These are phyloP conservation scores for Scheffersomyces stipitis DNA, from an alignment of 805 yeast species.

Conservation along the genomic window DNA sequence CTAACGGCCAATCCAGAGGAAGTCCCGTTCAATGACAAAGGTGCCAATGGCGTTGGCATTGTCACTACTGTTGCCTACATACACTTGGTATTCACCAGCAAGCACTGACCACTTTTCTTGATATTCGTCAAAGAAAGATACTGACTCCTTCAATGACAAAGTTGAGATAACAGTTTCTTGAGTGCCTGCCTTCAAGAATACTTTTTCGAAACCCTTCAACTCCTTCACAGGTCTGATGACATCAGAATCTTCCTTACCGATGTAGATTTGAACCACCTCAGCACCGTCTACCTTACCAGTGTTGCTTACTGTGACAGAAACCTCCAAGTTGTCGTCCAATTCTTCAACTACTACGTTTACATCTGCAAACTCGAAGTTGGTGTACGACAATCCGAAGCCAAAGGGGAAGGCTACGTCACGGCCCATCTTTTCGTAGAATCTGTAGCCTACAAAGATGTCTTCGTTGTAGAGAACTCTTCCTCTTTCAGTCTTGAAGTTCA, in stretches of 20 bases:
- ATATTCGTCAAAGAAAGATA: conserved; percentile 13
- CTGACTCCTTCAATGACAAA: conserved; percentile 13
- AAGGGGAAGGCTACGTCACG: conserved; percentile 30
- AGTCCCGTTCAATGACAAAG: conserved; percentile 7
- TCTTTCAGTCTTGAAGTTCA: conserved; percentile 27
- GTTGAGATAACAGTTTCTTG: conserved; percentile 4
- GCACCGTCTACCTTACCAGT: conserved; percentile 12
- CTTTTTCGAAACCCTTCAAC: conserved; percentile 15
- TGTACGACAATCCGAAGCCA: conserved; percentile 47
- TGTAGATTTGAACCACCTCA: conserved; percentile 13
- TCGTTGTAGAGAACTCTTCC: conserved; percentile 36
- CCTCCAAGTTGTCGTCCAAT: conserved; percentile 12
- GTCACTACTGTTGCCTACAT: conserved; percentile 12
- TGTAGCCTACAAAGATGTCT: conserved; percentile 32
- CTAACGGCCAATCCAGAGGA: conserved; percentile 11
- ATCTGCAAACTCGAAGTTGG: conserved; percentile 43
- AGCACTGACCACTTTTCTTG: conserved; percentile 11
- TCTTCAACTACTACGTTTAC: conserved; percentile 27
- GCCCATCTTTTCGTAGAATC: conserved; percentile 28
- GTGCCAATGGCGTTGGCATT: conserved; percentile 6
- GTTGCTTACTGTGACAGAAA: conserved; percentile 9
- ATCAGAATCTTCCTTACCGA: conserved; percentile 6
- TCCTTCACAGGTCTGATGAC: conserved; percentile 14
- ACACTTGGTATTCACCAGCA: conserved; percentile 12
- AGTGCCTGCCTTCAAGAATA: conserved; percentile 9